Evolutionary conservation across 1,284 basidiomycete genomes (phyloP).

Genomic region (Mycocalia duriaeana): DNA sequence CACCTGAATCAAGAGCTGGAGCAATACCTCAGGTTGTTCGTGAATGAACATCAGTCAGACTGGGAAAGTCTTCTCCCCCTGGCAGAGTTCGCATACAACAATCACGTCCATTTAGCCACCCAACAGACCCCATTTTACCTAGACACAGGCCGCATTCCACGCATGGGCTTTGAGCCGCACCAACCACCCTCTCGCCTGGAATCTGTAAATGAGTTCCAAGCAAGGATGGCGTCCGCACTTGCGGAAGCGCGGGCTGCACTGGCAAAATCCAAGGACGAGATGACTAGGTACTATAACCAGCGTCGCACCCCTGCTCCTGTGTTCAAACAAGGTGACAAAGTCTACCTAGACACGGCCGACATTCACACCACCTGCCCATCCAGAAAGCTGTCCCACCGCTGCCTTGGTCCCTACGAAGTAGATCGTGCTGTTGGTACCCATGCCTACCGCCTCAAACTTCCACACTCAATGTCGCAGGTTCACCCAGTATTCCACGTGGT

Average conservation of each 20-base stretch:
- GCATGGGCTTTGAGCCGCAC: background rate
- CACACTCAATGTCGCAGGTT: constrained; percentile 8
- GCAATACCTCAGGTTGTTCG: constrained; percentile 23
- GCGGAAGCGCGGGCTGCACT: background rate
- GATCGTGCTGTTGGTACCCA: constrained; percentile 9
- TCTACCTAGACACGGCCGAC: constrained; percentile 17
- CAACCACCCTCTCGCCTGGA: background rate
- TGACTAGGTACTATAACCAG: constrained; percentile 1
- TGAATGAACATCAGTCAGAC: constrained; percentile 27
- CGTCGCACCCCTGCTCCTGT: background rate
- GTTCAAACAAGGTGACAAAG: constrained; percentile 16
- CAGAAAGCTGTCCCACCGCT: constrained; percentile 22
- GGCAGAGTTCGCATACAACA: constrained; percentile 10
- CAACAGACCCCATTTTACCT: constrained; percentile 4
- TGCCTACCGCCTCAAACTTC: constrained; percentile 18
- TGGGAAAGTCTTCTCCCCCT: constrained; percentile 10
- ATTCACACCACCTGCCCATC: constrained; percentile 16
- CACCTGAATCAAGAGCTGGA: constrained; percentile 31
- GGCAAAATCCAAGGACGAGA: background rate
- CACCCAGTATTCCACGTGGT: constrained; percentile 7
- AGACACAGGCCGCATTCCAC: background rate
- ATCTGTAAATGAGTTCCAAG: background rate
- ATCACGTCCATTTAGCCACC: constrained; percentile 2
- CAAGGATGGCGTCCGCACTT: background rate
- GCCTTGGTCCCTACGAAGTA: constrained; percentile 23